Percentiles rank a stretch among this genome's conserved stretches.
These are phyloP conservation scores for Bipolaris victoriae DNA, from an alignment of 2,329 filamentous ascomycete species.

Conservation along the genomic window DNA sequence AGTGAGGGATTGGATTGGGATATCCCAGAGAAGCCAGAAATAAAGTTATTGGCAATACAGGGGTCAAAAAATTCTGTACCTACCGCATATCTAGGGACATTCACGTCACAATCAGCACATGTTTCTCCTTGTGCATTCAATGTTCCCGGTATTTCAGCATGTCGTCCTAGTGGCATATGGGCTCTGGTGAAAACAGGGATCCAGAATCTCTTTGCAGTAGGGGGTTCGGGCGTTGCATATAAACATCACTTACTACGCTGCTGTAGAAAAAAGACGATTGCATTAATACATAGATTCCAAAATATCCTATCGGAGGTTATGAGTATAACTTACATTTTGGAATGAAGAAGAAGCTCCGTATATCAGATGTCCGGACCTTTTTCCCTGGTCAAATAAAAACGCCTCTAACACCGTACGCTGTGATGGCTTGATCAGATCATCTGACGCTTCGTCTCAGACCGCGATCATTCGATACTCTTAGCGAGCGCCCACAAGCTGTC, in stretches of 20 bases:
- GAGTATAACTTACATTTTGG: conserved; percentile 28
- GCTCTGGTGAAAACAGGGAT: background rate
- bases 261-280: conserved; percentile 5
- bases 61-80: too few relatives aligned
- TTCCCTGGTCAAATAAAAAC: background rate
- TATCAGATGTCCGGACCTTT: background rate
- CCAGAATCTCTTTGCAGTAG: background rate
- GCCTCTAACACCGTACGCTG: background rate
- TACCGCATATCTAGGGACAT: too few relatives aligned
- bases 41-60: too few relatives aligned
- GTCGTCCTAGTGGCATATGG: background rate
- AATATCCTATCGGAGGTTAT: conserved; percentile 21
- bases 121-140: too few relatives aligned
- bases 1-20: too few relatives aligned
- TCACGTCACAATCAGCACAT: too few relatives aligned
- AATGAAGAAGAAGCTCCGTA: conserved; percentile 4
- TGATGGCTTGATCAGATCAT: background rate
- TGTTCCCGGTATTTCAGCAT: too few relatives aligned
- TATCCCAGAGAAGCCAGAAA: too few relatives aligned
- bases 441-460: background rate
- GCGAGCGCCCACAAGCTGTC: conserved; percentile 95
- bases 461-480: conserved; percentile 61
- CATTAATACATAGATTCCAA: conserved; percentile 28
- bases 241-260: conserved; percentile 10
- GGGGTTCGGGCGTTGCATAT: background rate